Base-by-base conservation (phyloP, 495 filamentous ascomycete species). In the Talaromyces proteolyticus region DNA sequence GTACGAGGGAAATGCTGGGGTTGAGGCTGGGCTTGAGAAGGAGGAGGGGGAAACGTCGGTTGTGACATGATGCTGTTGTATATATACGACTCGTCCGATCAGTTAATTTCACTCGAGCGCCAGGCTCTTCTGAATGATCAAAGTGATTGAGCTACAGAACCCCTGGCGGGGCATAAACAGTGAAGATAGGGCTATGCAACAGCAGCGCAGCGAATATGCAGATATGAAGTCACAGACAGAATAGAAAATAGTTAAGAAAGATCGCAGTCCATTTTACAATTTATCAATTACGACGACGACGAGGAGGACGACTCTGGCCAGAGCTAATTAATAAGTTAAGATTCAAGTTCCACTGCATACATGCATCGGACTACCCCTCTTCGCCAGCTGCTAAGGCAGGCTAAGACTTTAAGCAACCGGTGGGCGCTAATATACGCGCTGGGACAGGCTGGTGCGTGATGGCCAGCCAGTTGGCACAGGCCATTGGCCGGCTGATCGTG, bases 1-100 rank as follows among this genome's bases (percentile, higher is more conserved):
- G 41, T 50, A 58, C 56, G 49, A 53, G 56, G 49, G n/a, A 41
- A 58, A 23, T 55, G 34, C 40, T 45, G 17, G 14, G 46, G 44
- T 24, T 58, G 56, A 26, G 17, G 29, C 12, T n/a, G n/a, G n/a
- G n/a, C n/a, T n/a, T n/a, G n/a, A n/a, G 44, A 47, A 24, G 52
- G 52, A n/a, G 52, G 56, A 20, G 56, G 56, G 34, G 41, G 53
- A 41, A 49, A 58, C n/a, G 29, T 21, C 11, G 40, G 10, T 25
- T 52, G 50, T 17, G 45, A 29, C 45, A 52, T 52, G 25, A 41
- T 49, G n/a, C 23, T 22, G 36, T 39, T 17, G 34, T 40, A 40
- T 40, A 38, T 47, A 20, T 38, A 38, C n/a, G n/a, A n/a, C n/a
- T n/a, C n/a, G n/a, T n/a, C n/a, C n/a, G n/a, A n/a, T n/a, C n/a